Evolutionary conservation across 345 rosid species (phyloP).

Genomic region (Hypericum perforatum): DNA sequence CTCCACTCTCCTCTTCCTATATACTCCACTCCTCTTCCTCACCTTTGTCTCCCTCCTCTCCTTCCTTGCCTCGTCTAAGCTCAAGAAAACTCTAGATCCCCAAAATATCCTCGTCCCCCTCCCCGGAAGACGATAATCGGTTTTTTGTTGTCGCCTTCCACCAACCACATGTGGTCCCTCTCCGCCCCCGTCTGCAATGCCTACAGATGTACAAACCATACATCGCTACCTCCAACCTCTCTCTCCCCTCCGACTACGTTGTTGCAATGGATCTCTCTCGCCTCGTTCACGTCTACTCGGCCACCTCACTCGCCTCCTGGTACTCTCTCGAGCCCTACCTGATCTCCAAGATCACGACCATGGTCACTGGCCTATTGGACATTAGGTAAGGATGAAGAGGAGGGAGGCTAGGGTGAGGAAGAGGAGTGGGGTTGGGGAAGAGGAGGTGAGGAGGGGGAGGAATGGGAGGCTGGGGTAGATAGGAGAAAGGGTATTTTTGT

Average conservation of each 20-base stretch:
- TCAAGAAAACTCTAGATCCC: slow-evolving; percentile 26
- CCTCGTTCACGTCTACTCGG: slow-evolving; percentile 68
- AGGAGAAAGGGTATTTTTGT: too few species aligned
- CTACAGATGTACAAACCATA: slow-evolving; percentile 77
- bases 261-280: slow-evolving; percentile 96
- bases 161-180: slow-evolving; percentile 77
- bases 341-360: slow-evolving; percentile 85
- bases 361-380: slow-evolving; percentile 82
- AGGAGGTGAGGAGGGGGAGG: too few species aligned
- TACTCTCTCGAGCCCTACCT: slow-evolving; percentile 92
- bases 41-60: slow-evolving; percentile 25
- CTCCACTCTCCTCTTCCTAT: slow-evolving; percentile 23
- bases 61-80: slow-evolving; percentile 27
- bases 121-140: slow-evolving; percentile 25
- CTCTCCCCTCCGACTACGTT: slow-evolving; percentile 89
- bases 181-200: slow-evolving; percentile 78
- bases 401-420: too few species aligned
- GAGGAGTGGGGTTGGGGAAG: too few species aligned
- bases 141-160: slow-evolving; percentile 67
- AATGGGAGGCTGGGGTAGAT: too few species aligned
- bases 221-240: slow-evolving; percentile 80
- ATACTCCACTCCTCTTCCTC: slow-evolving; percentile 40
- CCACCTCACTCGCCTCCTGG: slow-evolving; percentile 56
- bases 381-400: too few species aligned
- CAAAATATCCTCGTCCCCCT: slow-evolving; percentile 29